Evolutionary conservation across 2,329 filamentous ascomycete genomes (phyloP).

Genomic region (Clarireedia sp.): DNA sequence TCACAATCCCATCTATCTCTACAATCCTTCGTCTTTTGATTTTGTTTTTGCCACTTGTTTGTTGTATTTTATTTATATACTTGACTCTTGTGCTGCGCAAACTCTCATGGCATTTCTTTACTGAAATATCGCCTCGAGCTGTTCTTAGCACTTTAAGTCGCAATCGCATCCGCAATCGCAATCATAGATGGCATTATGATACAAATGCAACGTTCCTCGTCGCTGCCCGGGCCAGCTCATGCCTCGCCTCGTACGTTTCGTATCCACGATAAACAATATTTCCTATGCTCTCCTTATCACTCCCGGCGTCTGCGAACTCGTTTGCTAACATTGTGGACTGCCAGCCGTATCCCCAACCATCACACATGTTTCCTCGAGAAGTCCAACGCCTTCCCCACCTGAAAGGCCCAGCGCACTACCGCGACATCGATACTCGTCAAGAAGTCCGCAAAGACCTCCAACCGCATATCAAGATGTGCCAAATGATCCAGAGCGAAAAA

Average conservation of each 20-base stretch:
- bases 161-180: no score
- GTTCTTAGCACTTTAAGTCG: background rate
- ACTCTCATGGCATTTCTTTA: background rate
- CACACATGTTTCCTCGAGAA: slow-evolving; percentile 43
- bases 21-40: background rate
- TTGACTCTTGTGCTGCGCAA: background rate
- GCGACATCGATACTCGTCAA: slow-evolving; percentile 44
- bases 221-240: slow-evolving; percentile 29
- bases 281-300: background rate
- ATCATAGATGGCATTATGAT: slow-evolving; percentile 30
- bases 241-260: slow-evolving; percentile 30
- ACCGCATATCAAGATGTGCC: slow-evolving; percentile 37
- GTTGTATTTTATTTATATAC: background rate
- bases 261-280: background rate
- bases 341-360: slow-evolving; percentile 45
- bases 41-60: background rate
- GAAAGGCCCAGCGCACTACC: slow-evolving; percentile 42
- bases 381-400: slow-evolving; percentile 47
- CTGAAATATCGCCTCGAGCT: background rate
- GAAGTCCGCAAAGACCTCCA: slow-evolving; percentile 45
- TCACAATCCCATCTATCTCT: background rate
- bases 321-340: slow-evolving; percentile 10
- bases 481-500: slow-evolving; percentile 38
- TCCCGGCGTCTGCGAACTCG: background rate
- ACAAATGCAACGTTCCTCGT: slow-evolving; percentile 31